phyloP scores from a whole-genome alignment of 805 yeast genomes.

The Kazachstania kunashirensis region DNA sequence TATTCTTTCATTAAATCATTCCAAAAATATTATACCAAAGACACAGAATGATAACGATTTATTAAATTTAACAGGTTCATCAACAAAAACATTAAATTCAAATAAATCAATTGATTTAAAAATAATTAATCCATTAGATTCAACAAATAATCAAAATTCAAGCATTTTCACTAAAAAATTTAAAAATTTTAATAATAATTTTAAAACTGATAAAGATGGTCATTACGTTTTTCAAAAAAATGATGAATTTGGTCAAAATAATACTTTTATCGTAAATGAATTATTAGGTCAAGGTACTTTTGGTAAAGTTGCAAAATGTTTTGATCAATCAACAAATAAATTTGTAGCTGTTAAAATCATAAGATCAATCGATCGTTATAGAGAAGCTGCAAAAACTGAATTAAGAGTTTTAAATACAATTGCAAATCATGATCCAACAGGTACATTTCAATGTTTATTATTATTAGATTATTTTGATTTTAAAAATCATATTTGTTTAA shows the following conservation, averaged over 20 bases:
- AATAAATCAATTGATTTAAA: conserved; percentile 20
- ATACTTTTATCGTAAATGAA: conserved; percentile 53
- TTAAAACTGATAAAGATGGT: conserved; percentile 52
- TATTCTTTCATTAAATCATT: not conserved
- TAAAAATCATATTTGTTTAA: conserved; percentile 87
- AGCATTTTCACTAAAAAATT: not conserved
- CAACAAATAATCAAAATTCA: not conserved
- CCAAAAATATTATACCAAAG: conserved; percentile 1
- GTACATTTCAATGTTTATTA: conserved; percentile 67
- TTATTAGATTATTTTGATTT: conserved; percentile 84
- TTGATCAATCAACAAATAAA: conserved; percentile 38
- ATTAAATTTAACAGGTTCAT: conserved; percentile 25
- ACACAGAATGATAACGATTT: conserved; percentile 27
- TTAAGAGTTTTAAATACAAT: conserved; percentile 52
- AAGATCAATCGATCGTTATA: conserved; percentile 81
- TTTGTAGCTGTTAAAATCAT: conserved; percentile 88
- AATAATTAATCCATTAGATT: conserved; percentile 7
- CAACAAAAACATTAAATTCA: conserved; percentile 26
- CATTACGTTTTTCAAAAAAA: conserved; percentile 56
- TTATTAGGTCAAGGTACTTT: conserved; percentile 93
- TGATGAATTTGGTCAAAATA: conserved; percentile 53
- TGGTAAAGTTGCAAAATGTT: conserved; percentile 95
- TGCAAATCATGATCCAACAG: conserved; percentile 36
- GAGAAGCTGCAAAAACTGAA: conserved; percentile 93
- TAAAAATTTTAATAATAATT: conserved; percentile 5